These are phyloP conservation scores for Begonia fuchsioides DNA, from an alignment of 306 rosid genomes.

Conservation along the genomic window DNA sequence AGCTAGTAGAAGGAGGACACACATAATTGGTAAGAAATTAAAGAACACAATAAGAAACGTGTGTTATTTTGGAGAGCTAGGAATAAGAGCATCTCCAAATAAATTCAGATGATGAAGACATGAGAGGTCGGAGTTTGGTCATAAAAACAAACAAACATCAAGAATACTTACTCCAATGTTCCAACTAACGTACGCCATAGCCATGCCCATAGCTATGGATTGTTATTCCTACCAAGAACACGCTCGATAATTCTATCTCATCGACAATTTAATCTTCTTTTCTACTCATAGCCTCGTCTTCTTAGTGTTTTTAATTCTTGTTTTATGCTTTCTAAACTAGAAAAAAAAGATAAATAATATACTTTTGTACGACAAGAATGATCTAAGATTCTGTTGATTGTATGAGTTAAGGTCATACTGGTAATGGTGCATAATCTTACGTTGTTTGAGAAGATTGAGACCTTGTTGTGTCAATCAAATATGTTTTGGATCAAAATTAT, in stretches of 20 bases:
- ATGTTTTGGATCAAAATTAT: too few relatives aligned
- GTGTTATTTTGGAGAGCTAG: not conserved
- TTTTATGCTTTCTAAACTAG: too few relatives aligned
- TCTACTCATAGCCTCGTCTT: not conserved
- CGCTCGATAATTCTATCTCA: not conserved
- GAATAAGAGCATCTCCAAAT: constrained; percentile 9
- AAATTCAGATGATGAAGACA: constrained; percentile 7
- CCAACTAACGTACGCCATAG: not conserved
- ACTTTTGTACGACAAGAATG: too few relatives aligned
- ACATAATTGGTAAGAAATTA: not conserved
- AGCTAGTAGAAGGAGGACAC: too few relatives aligned
- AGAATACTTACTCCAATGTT: not conserved
- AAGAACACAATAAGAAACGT: not conserved
- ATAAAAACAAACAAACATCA: not conserved
- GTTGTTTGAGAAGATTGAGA: too few relatives aligned
- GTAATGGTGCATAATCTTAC: too few relatives aligned
- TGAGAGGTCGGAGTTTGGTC: constrained; percentile 8
- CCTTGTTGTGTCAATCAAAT: too few relatives aligned
- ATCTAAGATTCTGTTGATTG: too few relatives aligned
- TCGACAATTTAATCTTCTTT: not conserved
- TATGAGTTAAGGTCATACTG: too few relatives aligned
- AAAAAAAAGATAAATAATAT: too few relatives aligned
- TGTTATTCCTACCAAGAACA: not conserved
- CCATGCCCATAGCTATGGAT: not conserved
- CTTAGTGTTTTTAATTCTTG: too few relatives aligned